A percentile compares a stretch with the other conserved stretches of the same genome.
Evolutionary conservation across 345 rosid species (phyloP).

Genomic region (Melastoma malabathricum): DNA sequence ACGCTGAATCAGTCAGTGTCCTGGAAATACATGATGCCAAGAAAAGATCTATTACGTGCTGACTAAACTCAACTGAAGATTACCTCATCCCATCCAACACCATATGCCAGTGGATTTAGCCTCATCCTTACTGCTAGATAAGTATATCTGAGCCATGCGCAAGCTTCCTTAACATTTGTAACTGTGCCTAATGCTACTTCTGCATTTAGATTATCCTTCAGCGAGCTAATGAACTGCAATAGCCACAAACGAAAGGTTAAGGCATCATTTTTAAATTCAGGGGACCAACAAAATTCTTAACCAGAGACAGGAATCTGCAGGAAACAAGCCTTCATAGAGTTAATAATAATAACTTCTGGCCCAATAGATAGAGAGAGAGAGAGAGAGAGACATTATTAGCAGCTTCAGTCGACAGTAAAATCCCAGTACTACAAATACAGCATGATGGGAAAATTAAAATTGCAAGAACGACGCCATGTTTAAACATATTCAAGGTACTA

Average conservation of each 20-base stretch:
- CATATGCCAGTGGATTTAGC: constrained; percentile 91
- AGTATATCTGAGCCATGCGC: constrained; percentile 97
- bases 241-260: constrained; percentile 2
- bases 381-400: too few species aligned
- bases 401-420: too few species aligned
- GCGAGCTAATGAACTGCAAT: constrained; percentile 77
- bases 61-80: neutral
- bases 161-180: constrained; percentile 96
- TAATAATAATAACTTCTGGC: too few species aligned
- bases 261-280: neutral
- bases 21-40: neutral
- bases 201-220: constrained; percentile 89
- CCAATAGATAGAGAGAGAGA: too few species aligned
- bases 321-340: too few species aligned
- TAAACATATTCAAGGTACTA: too few species aligned
- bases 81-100: constrained; percentile 99
- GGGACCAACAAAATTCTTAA: too few species aligned
- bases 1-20: too few species aligned
- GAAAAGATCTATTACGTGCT: neutral
- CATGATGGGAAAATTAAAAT: too few species aligned
- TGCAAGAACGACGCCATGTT: too few species aligned
- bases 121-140: constrained; percentile 94
- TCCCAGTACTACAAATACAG: too few species aligned
- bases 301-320: too few species aligned
- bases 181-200: constrained; percentile 98